Evolutionary conservation across 768 basidiomycete species (phyloP).

Genomic region (Nevesoporus exiguus): DNA sequence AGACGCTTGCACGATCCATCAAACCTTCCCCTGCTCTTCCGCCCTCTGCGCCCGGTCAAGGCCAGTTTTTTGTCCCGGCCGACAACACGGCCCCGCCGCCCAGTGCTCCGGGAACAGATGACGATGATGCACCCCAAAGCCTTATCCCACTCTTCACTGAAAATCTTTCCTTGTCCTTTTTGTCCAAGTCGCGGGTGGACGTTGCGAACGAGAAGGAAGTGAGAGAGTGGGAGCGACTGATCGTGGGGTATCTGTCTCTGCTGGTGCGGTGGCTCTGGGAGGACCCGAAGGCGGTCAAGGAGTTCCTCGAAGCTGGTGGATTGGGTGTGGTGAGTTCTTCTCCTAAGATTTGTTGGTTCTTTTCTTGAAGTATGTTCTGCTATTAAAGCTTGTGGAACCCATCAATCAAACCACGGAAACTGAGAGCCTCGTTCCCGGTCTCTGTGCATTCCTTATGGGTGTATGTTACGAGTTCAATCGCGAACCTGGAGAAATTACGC

Average conservation of each 20-base stretch:
- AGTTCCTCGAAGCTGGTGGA: slow-evolving; percentile 88
- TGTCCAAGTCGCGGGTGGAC: slow-evolving; percentile 61
- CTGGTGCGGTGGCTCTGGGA: slow-evolving; percentile 97
- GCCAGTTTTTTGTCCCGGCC: slow-evolving; percentile 73
- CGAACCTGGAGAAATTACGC: slow-evolving; percentile 92
- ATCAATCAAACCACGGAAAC: slow-evolving; percentile 87
- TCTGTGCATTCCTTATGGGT: slow-evolving; percentile 89
- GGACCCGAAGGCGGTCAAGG: slow-evolving; percentile 80
- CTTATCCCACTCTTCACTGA: slow-evolving; percentile 86
- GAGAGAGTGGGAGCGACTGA: slow-evolving; percentile 87
- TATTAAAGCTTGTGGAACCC: slow-evolving; percentile 80
- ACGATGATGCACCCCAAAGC: slow-evolving; percentile 64
- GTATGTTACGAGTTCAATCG: slow-evolving; percentile 96
- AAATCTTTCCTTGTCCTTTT: slow-evolving; percentile 81
- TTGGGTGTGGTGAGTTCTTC: slow-evolving; percentile 73
- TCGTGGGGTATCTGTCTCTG: slow-evolving; percentile 80
- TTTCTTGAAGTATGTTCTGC: neutral
- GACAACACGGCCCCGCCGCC: slow-evolving; percentile 47
- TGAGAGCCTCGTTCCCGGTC: slow-evolving; percentile 82
- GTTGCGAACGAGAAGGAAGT: slow-evolving; percentile 60
- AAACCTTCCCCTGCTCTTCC: slow-evolving; percentile 44
- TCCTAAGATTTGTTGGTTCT: neutral
- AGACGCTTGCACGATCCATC: slow-evolving; percentile 61
- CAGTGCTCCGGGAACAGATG: slow-evolving; percentile 39
- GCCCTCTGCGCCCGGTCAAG: slow-evolving; percentile 31